Evolutionary conservation across 106 monocot genomes (phyloP), one percentile per base, ranked within the genome.

Genomic region (Acorus gramineus): DNA sequence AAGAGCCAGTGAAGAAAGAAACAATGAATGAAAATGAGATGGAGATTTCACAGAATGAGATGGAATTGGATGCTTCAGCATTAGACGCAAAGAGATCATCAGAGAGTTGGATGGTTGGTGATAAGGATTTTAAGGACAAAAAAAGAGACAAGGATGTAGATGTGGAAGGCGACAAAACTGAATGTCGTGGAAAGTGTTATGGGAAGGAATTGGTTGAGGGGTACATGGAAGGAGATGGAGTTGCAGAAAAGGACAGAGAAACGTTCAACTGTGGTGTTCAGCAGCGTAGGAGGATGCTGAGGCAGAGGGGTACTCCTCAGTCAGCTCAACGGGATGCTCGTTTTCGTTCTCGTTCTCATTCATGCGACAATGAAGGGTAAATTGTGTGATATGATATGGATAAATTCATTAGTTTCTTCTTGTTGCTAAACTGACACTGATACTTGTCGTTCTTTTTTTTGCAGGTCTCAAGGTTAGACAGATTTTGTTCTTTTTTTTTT

Each of bases 401-500:
- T 12, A 57, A 57, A 43, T n/a, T 69, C 69, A 62, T 43, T 44
- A 44, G 63, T 12, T 53, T n/a, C 72, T 11, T 63, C 69, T 42
- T 65, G 71, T 61, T 46, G 28, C 28, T 28, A 28, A 28, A 28
- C 28, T 28, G 28, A 28, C 28, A 28, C 1, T 28, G 28, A 28
- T 28, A 28, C 28, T 0, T 28, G 28, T 28, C 28, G 1, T 28
- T 28, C 28, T 48, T 8, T 47, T 47, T 49, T 52, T 84, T 96
- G 77, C 96, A 96, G 96, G 70, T 80, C 80, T 78, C 90, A 96
- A 91, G 96, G 90, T 96, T 67, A 88, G 96, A 56, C 59, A 76
- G 53, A 62, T 59, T 52, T 71, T 66, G 55, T 4, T 10, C 7
- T 68, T 48, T 58, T 57, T 49, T 7, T 8, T 11, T 62, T 64